Percentiles rank a stretch among this genome's conserved stretches.
phyloP scores from a whole-genome alignment of 164 flowering plant genomes.

The Chloranthus sessilifolius region DNA sequence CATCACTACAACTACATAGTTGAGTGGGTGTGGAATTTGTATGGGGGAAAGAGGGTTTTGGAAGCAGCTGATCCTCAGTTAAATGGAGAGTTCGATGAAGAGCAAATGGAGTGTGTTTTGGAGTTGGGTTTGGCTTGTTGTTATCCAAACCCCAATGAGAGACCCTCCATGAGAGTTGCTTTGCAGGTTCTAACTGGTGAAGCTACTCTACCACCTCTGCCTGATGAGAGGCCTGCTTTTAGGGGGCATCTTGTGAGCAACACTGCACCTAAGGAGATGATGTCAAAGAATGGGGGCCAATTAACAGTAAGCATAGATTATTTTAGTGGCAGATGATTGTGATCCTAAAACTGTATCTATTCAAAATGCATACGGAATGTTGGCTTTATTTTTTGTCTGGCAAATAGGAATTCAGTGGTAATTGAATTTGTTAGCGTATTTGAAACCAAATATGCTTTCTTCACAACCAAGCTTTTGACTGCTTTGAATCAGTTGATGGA shows the following conservation, averaged over 20 bases:
- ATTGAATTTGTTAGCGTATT: too few species aligned
- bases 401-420: too few species aligned
- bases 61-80: constrained; percentile 17
- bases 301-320: constrained; percentile 22
- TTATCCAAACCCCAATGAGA: constrained; percentile 31
- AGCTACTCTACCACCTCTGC: constrained; percentile 31
- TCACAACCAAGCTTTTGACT: too few species aligned
- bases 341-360: too few species aligned
- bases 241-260: constrained; percentile 42
- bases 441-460: too few species aligned
- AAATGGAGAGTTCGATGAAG: constrained; percentile 12
- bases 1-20: constrained; percentile 7
- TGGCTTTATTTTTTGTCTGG: too few species aligned
- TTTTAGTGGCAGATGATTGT: constrained; percentile 32
- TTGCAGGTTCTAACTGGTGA: constrained; percentile 44
- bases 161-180: constrained; percentile 35
- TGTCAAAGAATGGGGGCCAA: constrained; percentile 17
- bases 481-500: too few species aligned
- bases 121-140: constrained; percentile 10
- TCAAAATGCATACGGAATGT: too few species aligned
- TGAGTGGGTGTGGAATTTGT: constrained; percentile 21
- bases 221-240: constrained; percentile 37
- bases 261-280: constrained; percentile 13
- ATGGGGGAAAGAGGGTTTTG: constrained; percentile 8
- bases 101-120: background rate